phyloP scores from a whole-genome alignment of 345 rosid genomes.

The Murraya koenigii region DNA sequence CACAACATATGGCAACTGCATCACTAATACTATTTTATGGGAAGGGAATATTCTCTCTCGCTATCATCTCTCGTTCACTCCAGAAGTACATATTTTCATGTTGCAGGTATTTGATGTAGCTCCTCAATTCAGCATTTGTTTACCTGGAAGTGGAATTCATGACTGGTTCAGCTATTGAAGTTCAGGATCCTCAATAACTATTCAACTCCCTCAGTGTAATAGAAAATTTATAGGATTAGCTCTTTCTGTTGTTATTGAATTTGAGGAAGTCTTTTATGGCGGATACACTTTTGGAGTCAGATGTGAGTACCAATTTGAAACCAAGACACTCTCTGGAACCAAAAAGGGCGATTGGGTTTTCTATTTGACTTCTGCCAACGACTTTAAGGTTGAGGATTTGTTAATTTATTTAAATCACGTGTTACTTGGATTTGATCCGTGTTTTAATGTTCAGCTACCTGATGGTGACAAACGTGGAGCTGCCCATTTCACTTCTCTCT shows the following conservation, averaged over 20 bases:
- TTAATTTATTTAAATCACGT: not conserved
- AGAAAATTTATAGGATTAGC: conserved; percentile 29
- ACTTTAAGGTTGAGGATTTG: not conserved
- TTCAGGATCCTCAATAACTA: conserved; percentile 23
- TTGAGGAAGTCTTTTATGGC: conserved; percentile 14
- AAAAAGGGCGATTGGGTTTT: not conserved
- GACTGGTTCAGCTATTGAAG: conserved; percentile 27
- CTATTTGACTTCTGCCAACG: not conserved
- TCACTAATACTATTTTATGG: not conserved
- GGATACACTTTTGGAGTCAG: not conserved
- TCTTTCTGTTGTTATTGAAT: conserved; percentile 26
- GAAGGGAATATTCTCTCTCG: not conserved
- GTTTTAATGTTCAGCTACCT: not conserved
- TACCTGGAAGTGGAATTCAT: conserved; percentile 18
- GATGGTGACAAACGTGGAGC: no score
- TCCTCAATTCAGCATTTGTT: not conserved
- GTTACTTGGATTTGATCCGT: not conserved
- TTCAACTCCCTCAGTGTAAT: conserved; percentile 32
- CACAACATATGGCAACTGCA: not conserved
- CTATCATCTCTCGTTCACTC: not conserved
- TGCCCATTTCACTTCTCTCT: not conserved
- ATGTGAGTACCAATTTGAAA: not conserved
- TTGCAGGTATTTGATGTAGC: conserved; percentile 18
- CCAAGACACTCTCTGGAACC: not conserved
- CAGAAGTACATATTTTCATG: conserved; percentile 10